phyloP scores from a whole-genome alignment of 225 moss, liverwort and hornwort species.

The Sphagnum contortum region DNA sequence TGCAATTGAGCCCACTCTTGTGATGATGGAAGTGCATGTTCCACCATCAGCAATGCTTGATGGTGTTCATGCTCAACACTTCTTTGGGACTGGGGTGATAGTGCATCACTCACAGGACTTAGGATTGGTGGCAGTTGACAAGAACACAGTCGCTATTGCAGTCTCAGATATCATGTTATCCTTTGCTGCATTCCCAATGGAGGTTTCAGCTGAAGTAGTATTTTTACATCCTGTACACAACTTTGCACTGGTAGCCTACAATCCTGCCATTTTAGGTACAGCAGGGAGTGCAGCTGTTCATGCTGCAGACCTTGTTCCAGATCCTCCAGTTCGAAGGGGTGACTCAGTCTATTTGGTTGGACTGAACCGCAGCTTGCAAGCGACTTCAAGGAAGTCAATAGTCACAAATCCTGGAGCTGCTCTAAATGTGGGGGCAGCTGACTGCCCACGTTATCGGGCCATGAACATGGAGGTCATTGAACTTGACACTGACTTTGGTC shows the following conservation, averaged over 20 bases:
- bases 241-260: conserved; percentile 71
- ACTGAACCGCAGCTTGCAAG: conserved; percentile 64
- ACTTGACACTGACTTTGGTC: conserved; percentile 78
- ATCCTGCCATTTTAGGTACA: conserved; percentile 52
- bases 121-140: conserved; percentile 74
- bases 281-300: conserved; percentile 52
- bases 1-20: conserved; percentile 69
- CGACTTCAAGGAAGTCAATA: conserved; percentile 73
- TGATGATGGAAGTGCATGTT: conserved; percentile 93
- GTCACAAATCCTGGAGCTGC: conserved; percentile 65
- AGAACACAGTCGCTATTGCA: conserved; percentile 75
- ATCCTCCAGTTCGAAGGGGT: conserved; percentile 53
- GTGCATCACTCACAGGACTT: conserved; percentile 71
- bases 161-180: conserved; percentile 80
- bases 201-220: conserved; percentile 76
- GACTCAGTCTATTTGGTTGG: conserved; percentile 79
- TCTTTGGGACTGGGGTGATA: conserved; percentile 77
- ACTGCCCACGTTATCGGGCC: conserved; percentile 74
- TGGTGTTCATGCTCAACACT: conserved; percentile 72
- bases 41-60: conserved; percentile 87
- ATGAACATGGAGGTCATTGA: conserved; percentile 98
- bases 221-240: conserved; percentile 85
- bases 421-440: conserved; percentile 61
- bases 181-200: conserved; percentile 81
- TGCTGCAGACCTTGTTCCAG: conserved; percentile 43